phyloP scores from a whole-genome alignment of 441 rosid genomes.

The Capsella rubella region DNA sequence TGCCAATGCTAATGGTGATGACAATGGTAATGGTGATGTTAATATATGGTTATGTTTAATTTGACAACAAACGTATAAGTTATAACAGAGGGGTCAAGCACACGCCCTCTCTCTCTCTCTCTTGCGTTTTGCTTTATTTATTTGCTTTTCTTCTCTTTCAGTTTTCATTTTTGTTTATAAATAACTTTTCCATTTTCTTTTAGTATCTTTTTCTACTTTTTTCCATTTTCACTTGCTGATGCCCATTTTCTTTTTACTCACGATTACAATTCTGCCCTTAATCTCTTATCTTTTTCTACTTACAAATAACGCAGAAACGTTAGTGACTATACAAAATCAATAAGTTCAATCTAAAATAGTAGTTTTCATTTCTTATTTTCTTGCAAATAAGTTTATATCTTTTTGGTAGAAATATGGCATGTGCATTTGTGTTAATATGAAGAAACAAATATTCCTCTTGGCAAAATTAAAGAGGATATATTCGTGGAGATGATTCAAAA shows the following conservation, averaged over 20 bases:
- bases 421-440: constrained; percentile 15
- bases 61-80: no score
- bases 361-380: background rate
- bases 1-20: background rate
- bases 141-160: constrained; percentile 14
- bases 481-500: background rate
- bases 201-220: background rate
- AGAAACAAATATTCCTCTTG: constrained; percentile 39
- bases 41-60: background rate
- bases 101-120: constrained; percentile 36
- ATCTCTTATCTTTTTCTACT: no score
- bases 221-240: constrained; percentile 12
- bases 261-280: background rate
- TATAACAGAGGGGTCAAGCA: constrained; percentile 30
- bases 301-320: background rate
- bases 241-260: constrained; percentile 3
- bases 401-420: background rate
- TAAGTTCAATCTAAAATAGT: constrained; percentile 1
- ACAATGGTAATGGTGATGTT: background rate
- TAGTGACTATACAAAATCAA: background rate
- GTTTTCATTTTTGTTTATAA: background rate
- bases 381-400: background rate
- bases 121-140: constrained; percentile 19
- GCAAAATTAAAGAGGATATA: background rate
- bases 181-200: constrained; percentile 31